These are phyloP conservation scores for Lycium barbarum DNA, from an alignment of 257 asterid species.

Conservation along the genomic window DNA sequence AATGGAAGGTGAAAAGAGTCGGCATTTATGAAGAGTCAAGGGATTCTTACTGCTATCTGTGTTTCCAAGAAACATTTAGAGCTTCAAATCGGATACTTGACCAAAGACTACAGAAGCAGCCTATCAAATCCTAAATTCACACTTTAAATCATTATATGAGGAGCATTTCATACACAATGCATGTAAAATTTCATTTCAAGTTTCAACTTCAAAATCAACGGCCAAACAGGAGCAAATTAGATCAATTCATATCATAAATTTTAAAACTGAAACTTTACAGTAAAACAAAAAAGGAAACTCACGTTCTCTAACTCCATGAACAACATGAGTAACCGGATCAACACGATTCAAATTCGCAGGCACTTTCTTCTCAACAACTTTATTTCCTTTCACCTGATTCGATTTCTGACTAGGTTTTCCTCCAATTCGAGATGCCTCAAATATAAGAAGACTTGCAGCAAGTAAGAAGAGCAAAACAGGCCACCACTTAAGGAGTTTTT, in stretches of 20 bases:
- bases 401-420: conserved; percentile 38
- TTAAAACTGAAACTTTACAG: too few species aligned
- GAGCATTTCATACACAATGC: neutral
- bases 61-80: neutral
- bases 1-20: conserved; percentile 12
- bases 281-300: conserved; percentile 32
- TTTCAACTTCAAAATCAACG: too few species aligned
- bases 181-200: too few species aligned
- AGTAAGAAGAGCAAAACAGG: conserved; percentile 62
- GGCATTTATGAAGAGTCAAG: neutral
- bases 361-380: conserved; percentile 39
- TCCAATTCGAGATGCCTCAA: conserved; percentile 68
- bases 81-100: neutral
- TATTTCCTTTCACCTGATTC: conserved; percentile 38
- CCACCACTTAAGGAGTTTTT: conserved; percentile 73
- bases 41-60: neutral
- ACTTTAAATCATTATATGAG: neutral
- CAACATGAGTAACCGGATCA: conserved; percentile 69
- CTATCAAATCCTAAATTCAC: neutral
- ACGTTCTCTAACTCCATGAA: conserved; percentile 84
- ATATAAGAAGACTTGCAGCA: conserved; percentile 58
- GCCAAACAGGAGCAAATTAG: too few species aligned
- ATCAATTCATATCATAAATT: too few species aligned
- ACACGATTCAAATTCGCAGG: conserved; percentile 68
- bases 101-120: neutral